Conservation (phyloP, 192 early-diverging fungal species). For the Thoreauomyces humboldtii region DNA sequence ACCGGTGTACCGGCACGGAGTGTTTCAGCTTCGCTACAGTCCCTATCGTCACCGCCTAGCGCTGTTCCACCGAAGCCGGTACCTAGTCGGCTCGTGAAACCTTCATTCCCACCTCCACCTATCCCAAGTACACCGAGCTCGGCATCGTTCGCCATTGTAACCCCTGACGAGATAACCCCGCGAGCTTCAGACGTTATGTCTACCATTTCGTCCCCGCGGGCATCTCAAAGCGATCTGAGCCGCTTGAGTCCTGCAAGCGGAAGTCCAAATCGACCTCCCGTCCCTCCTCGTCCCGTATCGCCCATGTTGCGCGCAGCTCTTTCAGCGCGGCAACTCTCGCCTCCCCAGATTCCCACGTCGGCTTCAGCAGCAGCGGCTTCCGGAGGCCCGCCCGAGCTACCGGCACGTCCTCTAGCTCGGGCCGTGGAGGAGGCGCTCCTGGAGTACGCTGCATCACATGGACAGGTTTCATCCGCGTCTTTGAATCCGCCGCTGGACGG, state of each 20-base stretch:
- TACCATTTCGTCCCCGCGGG: background rate
- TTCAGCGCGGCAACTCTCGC: background rate
- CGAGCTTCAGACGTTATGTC: background rate
- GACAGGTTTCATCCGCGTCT: background rate
- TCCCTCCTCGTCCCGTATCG: constrained; percentile 24
- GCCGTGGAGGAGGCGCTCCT: constrained; percentile 18
- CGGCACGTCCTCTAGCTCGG: constrained; percentile 10
- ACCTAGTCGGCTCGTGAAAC: constrained; percentile 3
- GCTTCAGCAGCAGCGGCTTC: background rate
- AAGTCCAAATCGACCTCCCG: constrained; percentile 13
- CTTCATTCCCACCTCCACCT: constrained; percentile 8
- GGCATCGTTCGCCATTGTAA: background rate
- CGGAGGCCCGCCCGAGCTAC: constrained; percentile 12
- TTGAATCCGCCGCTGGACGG: background rate
- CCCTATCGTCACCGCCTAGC: too few relatives aligned
- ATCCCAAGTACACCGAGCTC: constrained; percentile 3
- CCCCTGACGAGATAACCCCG: background rate
- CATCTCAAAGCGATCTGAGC: background rate
- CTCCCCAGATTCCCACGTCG: background rate
- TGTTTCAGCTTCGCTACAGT: too few relatives aligned
- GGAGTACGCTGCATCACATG: background rate
- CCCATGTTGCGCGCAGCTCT: constrained; percentile 8
- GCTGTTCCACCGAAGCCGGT: too few relatives aligned
- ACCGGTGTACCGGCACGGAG: too few relatives aligned
- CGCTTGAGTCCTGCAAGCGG: background rate